Evolutionary conservation across 768 basidiomycete species (phyloP), one percentile per base, ranked within the genome.

Genomic region (Leccinum disarticulatum): DNA sequence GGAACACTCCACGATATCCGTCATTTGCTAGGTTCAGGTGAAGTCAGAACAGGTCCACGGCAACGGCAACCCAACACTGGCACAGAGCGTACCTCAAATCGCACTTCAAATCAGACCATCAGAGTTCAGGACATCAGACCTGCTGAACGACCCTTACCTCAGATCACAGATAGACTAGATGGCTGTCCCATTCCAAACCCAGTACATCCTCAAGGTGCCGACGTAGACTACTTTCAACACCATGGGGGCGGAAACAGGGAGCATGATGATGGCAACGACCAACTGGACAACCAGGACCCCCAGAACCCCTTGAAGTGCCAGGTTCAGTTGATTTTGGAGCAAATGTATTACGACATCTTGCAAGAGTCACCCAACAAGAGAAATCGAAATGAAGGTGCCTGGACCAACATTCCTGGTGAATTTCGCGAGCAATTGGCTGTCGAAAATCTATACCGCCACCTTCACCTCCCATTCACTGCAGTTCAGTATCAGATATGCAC

Each of bases 191-290:
- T 57, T 50, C 56, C 56, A 9, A 9, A 36, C 1, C 25, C 30
- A 0, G 6, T 4, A 3, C 28, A 22, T 3, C 53, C 53, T 15
- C 51, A 14, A 5, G 63, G 63, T 25, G 31, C 38, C 8, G 63
- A 64, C 19, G 57, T 64, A 0, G 41, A 58, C 1, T 41, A 56
- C 25, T 64, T 58, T 31, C 2, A 19, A 15, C 27, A 5, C 3
- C 52, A 56, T 52, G 59, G 54, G 1, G 59, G 55, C 0, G 59
- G 59, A 4, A 60, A 46, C 17, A n/a, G 25, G 13, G n/a, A 22
- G n/a, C 15, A 41, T 41, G 41, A 15, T 41, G 41, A 41, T 41
- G 41, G n/a, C 6, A 17, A 41, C 41, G 6, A 15, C n/a, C 15
- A 41, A 15, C 15, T 41, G 41, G 15, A 14, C 41, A 41, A 15